Evolutionary conservation across 768 basidiomycete species (phyloP).

Genomic region (Xerocomellus chrysenteron): DNA sequence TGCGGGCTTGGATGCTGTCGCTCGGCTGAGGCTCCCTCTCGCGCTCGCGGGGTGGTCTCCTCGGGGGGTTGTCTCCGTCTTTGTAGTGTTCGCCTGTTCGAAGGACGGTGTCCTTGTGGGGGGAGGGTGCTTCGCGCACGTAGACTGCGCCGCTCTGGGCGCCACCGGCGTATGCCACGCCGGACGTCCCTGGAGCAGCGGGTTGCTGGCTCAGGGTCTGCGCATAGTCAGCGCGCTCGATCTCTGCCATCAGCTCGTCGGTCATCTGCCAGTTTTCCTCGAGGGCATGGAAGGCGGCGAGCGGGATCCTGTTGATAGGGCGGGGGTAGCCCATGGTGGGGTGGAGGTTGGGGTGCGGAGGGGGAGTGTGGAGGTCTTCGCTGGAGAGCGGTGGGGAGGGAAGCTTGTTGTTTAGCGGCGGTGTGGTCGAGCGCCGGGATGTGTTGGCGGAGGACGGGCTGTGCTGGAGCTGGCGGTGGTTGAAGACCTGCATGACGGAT

Average conservation of each 20-base stretch:
- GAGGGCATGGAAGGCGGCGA: slow-evolving; percentile 51
- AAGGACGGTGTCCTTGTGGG: slow-evolving; percentile 49
- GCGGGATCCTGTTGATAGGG: slow-evolving; percentile 58
- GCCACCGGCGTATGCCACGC: slow-evolving; percentile 49
- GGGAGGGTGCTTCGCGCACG: slow-evolving; percentile 38
- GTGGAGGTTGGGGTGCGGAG: slow-evolving; percentile 28
- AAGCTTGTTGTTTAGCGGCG: slow-evolving; percentile 36
- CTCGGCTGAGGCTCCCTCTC: slow-evolving; percentile 42
- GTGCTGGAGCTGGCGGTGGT: slow-evolving; percentile 38
- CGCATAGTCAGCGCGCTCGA: slow-evolving; percentile 68
- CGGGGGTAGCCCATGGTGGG: slow-evolving; percentile 57
- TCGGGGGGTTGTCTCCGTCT: slow-evolving; percentile 41
- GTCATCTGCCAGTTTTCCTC: slow-evolving; percentile 69
- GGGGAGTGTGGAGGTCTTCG: slow-evolving; percentile 34
- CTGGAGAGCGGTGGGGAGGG: slow-evolving; percentile 19
- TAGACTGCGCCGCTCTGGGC: slow-evolving; percentile 40
- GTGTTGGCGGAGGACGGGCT: slow-evolving; percentile 35
- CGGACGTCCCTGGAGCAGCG: slow-evolving; percentile 37
- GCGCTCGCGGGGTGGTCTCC: slow-evolving; percentile 33
- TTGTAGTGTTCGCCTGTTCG: slow-evolving; percentile 54
- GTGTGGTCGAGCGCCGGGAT: slow-evolving; percentile 32
- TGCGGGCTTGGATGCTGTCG: slow-evolving; percentile 25
- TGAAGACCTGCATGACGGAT: slow-evolving; percentile 52
- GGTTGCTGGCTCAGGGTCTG: slow-evolving; percentile 51
- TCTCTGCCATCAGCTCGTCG: slow-evolving; percentile 66